Base-by-base conservation (phyloP, 2,329 filamentous ascomycete genomes). In the Aspergillus sclerotialis region DNA sequence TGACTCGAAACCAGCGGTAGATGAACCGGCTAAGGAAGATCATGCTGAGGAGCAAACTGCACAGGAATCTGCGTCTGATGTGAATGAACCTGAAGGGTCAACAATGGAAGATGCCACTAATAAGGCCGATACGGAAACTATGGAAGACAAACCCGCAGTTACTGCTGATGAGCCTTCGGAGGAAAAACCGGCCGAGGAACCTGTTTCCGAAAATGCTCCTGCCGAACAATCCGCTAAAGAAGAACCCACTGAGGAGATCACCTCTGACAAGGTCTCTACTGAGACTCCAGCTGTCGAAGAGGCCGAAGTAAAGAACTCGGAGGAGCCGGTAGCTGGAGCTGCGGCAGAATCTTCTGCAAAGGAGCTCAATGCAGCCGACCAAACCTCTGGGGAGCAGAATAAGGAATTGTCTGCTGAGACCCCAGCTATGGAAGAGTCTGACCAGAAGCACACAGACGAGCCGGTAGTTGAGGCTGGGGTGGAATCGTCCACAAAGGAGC, bases 391-490 rank as follows among this genome's bases (percentile, higher is more conserved):
- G n/a, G n/a, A n/a, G n/a, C n/a, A n/a, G n/a, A n/a, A n/a, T n/a
- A n/a, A n/a, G n/a, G n/a, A n/a, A n/a, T n/a, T n/a, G n/a, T 11
- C 33, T 30, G 30, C 28, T 9, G 12, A 33, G 32, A 16, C 15
- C 8, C 19, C 13, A 6, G 14, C 32, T 15, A 14, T 17, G n/a
- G 36, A 38, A 11, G 13, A 14, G 11, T 25, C 28, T 15, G 15
- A n/a, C n/a, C n/a, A 24, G 15, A 19, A 38, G 26, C 11, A 23
- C n/a, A 10, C 14, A 10, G 39, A 40, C 27, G 37, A 38, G 25
- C 29, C 37, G n/a, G n/a, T n/a, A n/a, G n/a, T n/a, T n/a, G n/a
- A n/a, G 29, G 37, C 13, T 32, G 43, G 38, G 21, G 35, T 32
- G 13, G 27, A 28, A 8, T n/a, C 30, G 12, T 19, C 21, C 32